Base-by-base conservation (phyloP, 1,284 basidiomycete genomes). In the Trametes sp. region DNA sequence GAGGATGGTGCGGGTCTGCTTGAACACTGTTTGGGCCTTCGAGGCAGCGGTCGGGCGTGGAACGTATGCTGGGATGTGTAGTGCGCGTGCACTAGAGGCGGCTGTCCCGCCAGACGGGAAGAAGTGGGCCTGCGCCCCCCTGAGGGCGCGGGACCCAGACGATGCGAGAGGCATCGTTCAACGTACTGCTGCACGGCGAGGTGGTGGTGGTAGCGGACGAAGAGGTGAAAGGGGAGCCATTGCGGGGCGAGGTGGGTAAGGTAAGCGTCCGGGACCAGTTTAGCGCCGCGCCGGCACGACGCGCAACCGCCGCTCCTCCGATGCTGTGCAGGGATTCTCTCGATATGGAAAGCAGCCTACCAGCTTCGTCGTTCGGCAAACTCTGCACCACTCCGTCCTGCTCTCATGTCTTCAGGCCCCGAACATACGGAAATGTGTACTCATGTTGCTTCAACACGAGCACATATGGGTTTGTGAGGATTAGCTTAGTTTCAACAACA, bases 101-200 rank as follows among this genome's bases (percentile, higher is more conserved):
- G 63, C 33, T 60, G 60, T 65, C 38, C 65, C 67, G 52, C 62
- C 57, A 29, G 67, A 53, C 33, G 70, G 64, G 51, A 72, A 57
- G 24, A 65, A 56, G 57, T 71, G 68, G 76, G 68, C 65, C 71
- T 76, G 73, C 55, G 76, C 72, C 60, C 78, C 78, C 61, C 74
- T 72, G 51, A 78, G 68, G 67, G 74, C 77, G 69, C 78, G 76
- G 69, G 78, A 70, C 72, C 85, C 85, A 68, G 81, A 77, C 69
- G 85, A 87, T 79, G 84, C 83, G 64, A 83, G 72, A 54, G 78
- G 84, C 86, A 87, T 87, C 81, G 69, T 66, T 50, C 63, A 68
- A 57, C 61, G 57, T 41, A 38, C 42, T 35, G 24, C 42, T 26
- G 14, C 31, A 42, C 59, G 62, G 49, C 46, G 57, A 57, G 6